Conservation (phyloP, 2,329 filamentous ascomycete species). For the Claviceps paspali region DNA sequence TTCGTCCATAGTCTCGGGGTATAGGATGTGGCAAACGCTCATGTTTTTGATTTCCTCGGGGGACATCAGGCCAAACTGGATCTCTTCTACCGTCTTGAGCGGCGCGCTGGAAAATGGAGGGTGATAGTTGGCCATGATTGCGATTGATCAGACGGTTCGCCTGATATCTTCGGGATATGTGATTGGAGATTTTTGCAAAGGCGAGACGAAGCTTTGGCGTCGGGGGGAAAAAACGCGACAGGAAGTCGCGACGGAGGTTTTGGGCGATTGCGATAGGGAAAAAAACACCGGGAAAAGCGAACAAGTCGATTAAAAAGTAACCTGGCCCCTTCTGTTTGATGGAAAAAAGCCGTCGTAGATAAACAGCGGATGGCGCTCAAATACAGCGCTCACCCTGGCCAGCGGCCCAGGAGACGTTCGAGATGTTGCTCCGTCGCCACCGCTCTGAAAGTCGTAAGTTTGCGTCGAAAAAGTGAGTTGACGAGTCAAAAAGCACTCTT, state of each 20-base stretch:
- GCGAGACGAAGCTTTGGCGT: not conserved
- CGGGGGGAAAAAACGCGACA: constrained; percentile 8
- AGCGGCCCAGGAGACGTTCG: constrained; percentile 31
- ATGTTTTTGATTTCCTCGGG: constrained; percentile 98
- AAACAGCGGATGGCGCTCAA: constrained; percentile 26
- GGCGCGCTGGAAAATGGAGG: constrained; percentile 89
- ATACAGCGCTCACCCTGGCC: constrained; percentile 28
- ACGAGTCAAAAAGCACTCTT: constrained; percentile 17
- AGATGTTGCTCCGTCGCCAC: constrained; percentile 29
- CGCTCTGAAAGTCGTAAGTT: constrained; percentile 22
- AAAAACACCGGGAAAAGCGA: constrained; percentile 10
- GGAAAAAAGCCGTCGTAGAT: constrained; percentile 15
- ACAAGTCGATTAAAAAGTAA: constrained; percentile 11
- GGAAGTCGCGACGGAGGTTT: not conserved
- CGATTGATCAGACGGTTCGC: constrained; percentile 10
- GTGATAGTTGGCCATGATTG: constrained; percentile 78
- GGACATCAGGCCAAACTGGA: constrained; percentile 94
- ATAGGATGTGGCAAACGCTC: constrained; percentile 91
- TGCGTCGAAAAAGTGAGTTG: constrained; percentile 21
- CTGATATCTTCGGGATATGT: too few relatives aligned
- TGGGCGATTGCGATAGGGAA: not conserved
- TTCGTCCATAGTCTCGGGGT: constrained; percentile 99
- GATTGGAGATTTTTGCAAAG: too few relatives aligned
- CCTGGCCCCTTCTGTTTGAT: constrained; percentile 17
- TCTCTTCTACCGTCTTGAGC: constrained; percentile 95